Evolutionary conservation across 2,329 filamentous ascomycete species (phyloP).

Genomic region (Fusarium drepaniforme): DNA sequence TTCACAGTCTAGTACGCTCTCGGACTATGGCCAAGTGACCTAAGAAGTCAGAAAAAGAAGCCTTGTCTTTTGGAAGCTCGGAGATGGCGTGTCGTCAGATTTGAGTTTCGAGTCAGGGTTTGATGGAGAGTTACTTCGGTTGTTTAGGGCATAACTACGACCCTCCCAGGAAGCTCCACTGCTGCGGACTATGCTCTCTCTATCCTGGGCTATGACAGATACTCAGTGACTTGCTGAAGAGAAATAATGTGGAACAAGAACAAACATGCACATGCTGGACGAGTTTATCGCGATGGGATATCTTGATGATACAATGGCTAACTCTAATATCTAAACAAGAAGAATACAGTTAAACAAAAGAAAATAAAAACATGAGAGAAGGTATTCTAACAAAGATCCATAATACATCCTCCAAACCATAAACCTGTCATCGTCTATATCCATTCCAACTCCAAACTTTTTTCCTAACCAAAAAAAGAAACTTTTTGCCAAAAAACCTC

Average conservation of each 20-base stretch:
- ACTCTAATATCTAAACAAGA: background rate
- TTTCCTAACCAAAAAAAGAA: background rate
- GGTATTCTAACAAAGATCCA: slow-evolving; percentile 2
- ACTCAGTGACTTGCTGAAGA: background rate
- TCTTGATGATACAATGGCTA: background rate
- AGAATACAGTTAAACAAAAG: background rate
- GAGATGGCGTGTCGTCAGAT: background rate
- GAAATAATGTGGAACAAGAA: background rate
- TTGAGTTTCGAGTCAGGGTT: background rate
- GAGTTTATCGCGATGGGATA: background rate
- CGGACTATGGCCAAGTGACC: too few species aligned
- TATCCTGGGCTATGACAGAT: background rate
- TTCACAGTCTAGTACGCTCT: too few species aligned
- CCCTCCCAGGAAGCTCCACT: background rate
- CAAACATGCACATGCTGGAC: background rate
- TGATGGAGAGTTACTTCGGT: background rate
- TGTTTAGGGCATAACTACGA: background rate
- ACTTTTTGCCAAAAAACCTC: background rate
- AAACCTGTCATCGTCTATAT: background rate
- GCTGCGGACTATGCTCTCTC: background rate
- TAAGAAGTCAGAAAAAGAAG: too few species aligned
- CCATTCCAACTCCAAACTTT: background rate
- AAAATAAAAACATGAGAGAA: background rate
- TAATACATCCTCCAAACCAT: slow-evolving; percentile 7
- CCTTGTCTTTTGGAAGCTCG: background rate